Base-by-base conservation (phyloP, 768 basidiomycete genomes). In the Melanogaster broomeanus region DNA sequence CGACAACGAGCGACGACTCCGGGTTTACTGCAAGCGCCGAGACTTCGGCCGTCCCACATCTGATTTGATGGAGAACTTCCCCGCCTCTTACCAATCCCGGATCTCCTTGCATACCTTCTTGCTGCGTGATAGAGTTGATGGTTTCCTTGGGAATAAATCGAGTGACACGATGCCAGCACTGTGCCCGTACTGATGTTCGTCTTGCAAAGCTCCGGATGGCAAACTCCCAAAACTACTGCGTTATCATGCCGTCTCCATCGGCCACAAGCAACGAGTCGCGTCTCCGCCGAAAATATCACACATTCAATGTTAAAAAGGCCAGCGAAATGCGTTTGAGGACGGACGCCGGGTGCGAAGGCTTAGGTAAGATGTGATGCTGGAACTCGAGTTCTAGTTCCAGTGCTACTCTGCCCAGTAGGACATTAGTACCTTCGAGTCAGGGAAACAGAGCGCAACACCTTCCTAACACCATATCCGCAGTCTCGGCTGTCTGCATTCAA, bases 191-290 rank as follows among this genome's bases (percentile, higher is more conserved):
- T 28, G 42, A 60, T 45, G 11, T 41, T 56, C 18, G 39, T 24
- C 39, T 38, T 55, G 45, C 48, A 55, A 3, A 44, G 13, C 8
- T n/a, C 21, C 31, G 3, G 52, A 61, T 9, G 60, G 53, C 16
- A 55, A 30, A n/a, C 28, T 55, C 56, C 60, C 60, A 61, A 48
- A 61, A 16, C 39, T 61, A 45, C n/a, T n/a, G n/a, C n/a, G n/a
- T n/a, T 18, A 55, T 48, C 25, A 39, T n/a, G n/a, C 60, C 56
- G 0, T 55, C 24, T 8, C 56, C 60, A 33, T 61, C n/a, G 59
- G 2, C 60, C 53, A 22, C 56, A 61, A 2, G 52, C 50, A 35
- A 61, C 43, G 50, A 35, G 15, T 49, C 39, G 38, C 56, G n/a
- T 52, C 21, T 58, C 42, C 9, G 48, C 42, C 16, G 60, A 61